phyloP scores from a whole-genome alignment of 2,329 filamentous ascomycete species.

The Blastomyces parvus region DNA sequence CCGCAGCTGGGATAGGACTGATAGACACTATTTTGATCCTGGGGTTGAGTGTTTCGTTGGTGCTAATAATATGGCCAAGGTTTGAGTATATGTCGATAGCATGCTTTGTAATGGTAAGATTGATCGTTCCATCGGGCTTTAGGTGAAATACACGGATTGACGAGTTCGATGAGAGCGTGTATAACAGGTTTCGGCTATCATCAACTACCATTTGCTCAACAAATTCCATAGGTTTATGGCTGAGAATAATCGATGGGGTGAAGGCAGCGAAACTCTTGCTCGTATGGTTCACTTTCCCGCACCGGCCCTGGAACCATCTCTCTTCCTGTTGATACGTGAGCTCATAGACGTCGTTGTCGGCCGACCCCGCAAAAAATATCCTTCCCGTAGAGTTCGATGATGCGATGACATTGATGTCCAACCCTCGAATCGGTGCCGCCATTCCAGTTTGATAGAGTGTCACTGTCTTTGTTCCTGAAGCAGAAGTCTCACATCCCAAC shows the following conservation, averaged over 20 bases:
- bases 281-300: constrained; percentile 81
- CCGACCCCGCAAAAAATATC: constrained; percentile 80
- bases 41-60: constrained; percentile 60
- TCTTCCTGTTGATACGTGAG: constrained; percentile 96
- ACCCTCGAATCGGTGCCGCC: constrained; percentile 64
- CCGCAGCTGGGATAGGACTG: constrained; percentile 72
- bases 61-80: constrained; percentile 73
- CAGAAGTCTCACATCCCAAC: constrained; percentile 56
- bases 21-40: constrained; percentile 71
- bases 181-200: constrained; percentile 77
- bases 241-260: constrained; percentile 34
- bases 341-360: constrained; percentile 82
- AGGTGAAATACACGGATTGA: constrained; percentile 89
- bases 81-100: constrained; percentile 51
- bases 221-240: constrained; percentile 47
- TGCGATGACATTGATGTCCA: constrained; percentile 67
- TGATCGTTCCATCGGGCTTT: constrained; percentile 48
- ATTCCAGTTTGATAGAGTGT: constrained; percentile 83
- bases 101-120: constrained; percentile 47
- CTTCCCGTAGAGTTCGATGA: constrained; percentile 70
- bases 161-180: constrained; percentile 78
- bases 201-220: constrained; percentile 77
- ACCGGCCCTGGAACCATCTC: constrained; percentile 86
- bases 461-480: constrained; percentile 61
- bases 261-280: constrained; percentile 60